These are phyloP conservation scores for Termitomyces eurrhizus DNA, from an alignment of 768 basidiomycete genomes.

Conservation along the genomic window DNA sequence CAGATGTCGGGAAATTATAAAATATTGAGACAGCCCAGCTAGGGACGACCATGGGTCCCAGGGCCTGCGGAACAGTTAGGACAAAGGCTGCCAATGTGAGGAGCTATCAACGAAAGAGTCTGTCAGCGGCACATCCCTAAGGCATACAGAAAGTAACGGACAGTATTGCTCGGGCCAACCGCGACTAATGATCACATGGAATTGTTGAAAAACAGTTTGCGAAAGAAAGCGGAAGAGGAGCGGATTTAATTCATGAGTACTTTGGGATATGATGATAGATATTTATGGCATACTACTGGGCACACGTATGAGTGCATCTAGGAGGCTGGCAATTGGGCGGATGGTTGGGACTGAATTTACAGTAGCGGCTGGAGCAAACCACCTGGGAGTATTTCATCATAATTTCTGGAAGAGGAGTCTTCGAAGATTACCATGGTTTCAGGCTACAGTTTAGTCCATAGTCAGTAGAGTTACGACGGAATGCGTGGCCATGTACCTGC, in stretches of 20 bases:
- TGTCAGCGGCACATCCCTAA: not conserved
- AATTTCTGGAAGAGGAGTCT: too few relatives aligned
- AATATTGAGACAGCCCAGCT: not conserved
- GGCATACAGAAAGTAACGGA: conserved; percentile 17
- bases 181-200: conserved; percentile 26
- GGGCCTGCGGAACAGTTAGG: conserved; percentile 26
- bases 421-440: not conserved
- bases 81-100: conserved; percentile 36
- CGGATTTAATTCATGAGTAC: not conserved
- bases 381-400: not conserved
- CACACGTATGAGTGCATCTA: conserved; percentile 33
- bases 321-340: conserved; percentile 38
- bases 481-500: not conserved
- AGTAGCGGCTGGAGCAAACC: conserved; percentile 25
- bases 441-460: not conserved
- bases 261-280: not conserved
- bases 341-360: conserved; percentile 52
- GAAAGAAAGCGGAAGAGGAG: not conserved
- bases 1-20: not conserved
- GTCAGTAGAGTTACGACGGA: not conserved
- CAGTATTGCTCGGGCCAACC: conserved; percentile 45
- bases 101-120: conserved; percentile 27
- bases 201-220: too few relatives aligned
- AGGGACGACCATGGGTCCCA: not conserved
- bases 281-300: conserved; percentile 40